Evolutionary conservation across 352 stramenopile species (phyloP), one percentile per base, ranked within the genome.

Genomic region (Globisporangium viniferum): DNA sequence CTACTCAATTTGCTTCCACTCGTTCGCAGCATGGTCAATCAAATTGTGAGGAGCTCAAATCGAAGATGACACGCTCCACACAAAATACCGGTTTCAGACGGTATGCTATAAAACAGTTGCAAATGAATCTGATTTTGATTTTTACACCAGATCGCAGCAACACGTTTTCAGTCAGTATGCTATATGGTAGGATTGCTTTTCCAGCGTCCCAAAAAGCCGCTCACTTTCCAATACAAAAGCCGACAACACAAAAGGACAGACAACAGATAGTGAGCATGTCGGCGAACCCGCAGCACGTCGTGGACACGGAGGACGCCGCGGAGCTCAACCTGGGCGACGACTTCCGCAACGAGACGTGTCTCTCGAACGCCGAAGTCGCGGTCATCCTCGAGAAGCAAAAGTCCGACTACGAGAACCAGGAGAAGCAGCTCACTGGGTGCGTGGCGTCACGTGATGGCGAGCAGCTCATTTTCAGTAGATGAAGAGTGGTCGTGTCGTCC

Each of bases 361-460:
- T 97, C 62, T 95, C 89, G 3, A 97, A 97, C 62, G 90, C 90
- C 36, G 89, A 96, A 68, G 90, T 97, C 20, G 90, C 90, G 1
- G 90, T 97, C 18, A 95, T 96, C 63, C 77, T 97, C 41, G 88
- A 97, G 73, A 95, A 97, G 82, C 89, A 95, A 53, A 95, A 95
- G 73, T 84, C 80, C 39, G 86, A 96, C 74, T 97, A 96, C 77
- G 90, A 97, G 76, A 94, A 88, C 73, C 88, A 96, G 71, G 89
- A 96, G 77, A 96, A 96, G 73, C 86, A 93, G 76, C 80, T 96
- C 64, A 96, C 89, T 22, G 86, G 80, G 82, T 94, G 51, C 67
- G 65, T 58, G 10, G 2, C 18, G 44, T 51, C 14, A 49, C 15
- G 44, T 2, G 15, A 49, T 49, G 31, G 9, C n/a, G 56, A 62